Evolutionary conservation across 352 stramenopile genomes (phyloP).

Genomic region (Globisporangium uncinulatum): DNA sequence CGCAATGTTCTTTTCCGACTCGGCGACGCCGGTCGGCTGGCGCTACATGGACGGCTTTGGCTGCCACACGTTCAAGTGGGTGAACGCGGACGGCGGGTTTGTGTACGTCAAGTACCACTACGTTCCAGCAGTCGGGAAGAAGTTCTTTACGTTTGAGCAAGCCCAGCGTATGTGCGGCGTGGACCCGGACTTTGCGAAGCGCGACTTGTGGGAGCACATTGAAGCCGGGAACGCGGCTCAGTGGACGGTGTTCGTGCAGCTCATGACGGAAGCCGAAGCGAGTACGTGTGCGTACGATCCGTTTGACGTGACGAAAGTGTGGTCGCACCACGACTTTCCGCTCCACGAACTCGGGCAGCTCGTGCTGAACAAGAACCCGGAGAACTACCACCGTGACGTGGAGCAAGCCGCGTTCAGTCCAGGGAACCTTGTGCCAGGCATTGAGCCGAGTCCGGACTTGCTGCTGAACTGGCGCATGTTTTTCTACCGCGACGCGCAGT

Average conservation of each 20-base stretch:
- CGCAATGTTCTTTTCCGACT: conserved; percentile 85
- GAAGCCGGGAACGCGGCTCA: conserved; percentile 65
- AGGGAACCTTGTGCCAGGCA: conserved; percentile 89
- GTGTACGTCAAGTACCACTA: conserved; percentile 94
- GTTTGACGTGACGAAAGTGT: conserved; percentile 93
- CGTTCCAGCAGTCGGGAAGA: conserved; percentile 88
- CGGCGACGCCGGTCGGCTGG: conserved; percentile 84
- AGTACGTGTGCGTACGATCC: conserved; percentile 66
- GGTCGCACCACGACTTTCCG: conserved; percentile 84
- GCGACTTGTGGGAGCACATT: conserved; percentile 91
- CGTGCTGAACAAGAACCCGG: conserved; percentile 89
- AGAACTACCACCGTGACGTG: conserved; percentile 93
- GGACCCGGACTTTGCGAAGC: conserved; percentile 87
- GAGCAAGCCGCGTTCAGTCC: conserved; percentile 91
- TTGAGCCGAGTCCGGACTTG: conserved; percentile 82
- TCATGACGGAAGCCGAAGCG: conserved; percentile 84
- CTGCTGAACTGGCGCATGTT: conserved; percentile 89
- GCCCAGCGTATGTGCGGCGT: conserved; percentile 53
- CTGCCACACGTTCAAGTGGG: conserved; percentile 89
- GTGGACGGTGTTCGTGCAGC: conserved; percentile 90
- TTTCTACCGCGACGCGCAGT: conserved; percentile 87
- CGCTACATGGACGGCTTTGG: conserved; percentile 92
- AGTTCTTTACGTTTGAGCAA: conserved; percentile 82
- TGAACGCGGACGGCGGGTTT: conserved; percentile 69
- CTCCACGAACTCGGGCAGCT: conserved; percentile 83